These are phyloP conservation scores for Castanea mollissima DNA, from an alignment of 306 rosid genomes.

Conservation along the genomic window DNA sequence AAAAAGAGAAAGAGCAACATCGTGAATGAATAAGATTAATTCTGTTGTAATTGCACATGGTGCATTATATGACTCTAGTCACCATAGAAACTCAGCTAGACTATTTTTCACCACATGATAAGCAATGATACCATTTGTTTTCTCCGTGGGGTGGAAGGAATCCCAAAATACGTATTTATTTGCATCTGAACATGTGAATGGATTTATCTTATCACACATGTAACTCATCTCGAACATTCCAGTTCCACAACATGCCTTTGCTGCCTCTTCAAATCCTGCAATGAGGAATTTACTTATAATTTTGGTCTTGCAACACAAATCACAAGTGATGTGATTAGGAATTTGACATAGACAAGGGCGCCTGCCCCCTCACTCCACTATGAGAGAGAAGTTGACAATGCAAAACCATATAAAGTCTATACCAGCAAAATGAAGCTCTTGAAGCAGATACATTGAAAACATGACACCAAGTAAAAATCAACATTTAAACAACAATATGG, in stretches of 20 bases:
- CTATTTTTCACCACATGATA: conserved; percentile 27
- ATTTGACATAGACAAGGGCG: background rate
- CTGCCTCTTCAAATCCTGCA: conserved; percentile 45
- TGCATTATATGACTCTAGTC: background rate
- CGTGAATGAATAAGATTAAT: background rate
- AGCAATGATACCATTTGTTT: conserved; percentile 46
- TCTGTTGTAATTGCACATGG: background rate
- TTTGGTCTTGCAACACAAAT: background rate
- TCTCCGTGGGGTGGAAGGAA: conserved; percentile 57
- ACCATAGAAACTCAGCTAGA: conserved; percentile 34
- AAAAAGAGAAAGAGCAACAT: background rate
- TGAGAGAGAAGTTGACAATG: too few species aligned
- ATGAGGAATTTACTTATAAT: background rate
- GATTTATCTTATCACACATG: conserved; percentile 35
- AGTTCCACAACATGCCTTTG: conserved; percentile 49
- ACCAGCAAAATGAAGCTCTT: background rate
- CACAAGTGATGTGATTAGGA: background rate
- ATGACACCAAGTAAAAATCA: background rate
- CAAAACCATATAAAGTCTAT: too few species aligned
- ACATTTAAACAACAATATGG: background rate
- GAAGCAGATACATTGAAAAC: background rate
- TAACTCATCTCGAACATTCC: conserved; percentile 47
- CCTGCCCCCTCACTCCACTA: background rate
- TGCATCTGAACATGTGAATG: conserved; percentile 57
- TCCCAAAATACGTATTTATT: conserved; percentile 56